A percentile compares a stretch with the other conserved stretches of the same genome.
phyloP scores from a whole-genome alignment of 2,329 filamentous ascomycete genomes.

The Neofusicoccum parvum region DNA sequence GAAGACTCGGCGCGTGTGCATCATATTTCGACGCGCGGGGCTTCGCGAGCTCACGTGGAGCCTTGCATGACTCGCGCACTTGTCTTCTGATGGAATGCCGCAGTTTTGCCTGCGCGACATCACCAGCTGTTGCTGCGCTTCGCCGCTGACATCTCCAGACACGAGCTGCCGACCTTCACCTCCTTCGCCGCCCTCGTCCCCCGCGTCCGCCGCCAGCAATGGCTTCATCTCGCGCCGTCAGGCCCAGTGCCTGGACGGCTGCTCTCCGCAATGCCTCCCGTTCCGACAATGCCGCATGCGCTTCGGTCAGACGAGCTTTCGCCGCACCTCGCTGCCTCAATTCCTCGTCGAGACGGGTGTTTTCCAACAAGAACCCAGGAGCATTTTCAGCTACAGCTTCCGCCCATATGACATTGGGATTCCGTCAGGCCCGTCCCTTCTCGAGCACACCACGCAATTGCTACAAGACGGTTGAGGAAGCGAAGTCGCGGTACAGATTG shows the following conservation, averaged over 20 bases:
- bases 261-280: constrained; percentile 11
- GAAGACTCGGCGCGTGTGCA: neutral
- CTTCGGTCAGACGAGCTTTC: constrained; percentile 1
- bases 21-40: neutral
- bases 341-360: neutral
- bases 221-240: neutral
- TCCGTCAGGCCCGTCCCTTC: constrained; percentile 1
- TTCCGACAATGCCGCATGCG: neutral
- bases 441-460: constrained; percentile 5
- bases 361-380: neutral
- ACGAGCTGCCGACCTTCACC: neutral
- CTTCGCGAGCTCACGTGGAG: neutral
- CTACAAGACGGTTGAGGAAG: constrained; percentile 23
- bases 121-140: constrained; percentile 6
- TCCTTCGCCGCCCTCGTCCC: neutral
- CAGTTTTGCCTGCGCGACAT: constrained; percentile 11
- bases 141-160: neutral
- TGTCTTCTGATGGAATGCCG: neutral
- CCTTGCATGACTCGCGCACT: neutral
- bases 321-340: neutral
- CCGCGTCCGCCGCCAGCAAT: neutral
- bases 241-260: constrained; percentile 2
- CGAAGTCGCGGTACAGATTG: constrained; percentile 20
- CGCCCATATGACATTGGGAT: neutral
- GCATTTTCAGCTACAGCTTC: neutral